Evolutionary conservation across 306 rosid genomes (phyloP).

Genomic region (Pueraria montana): DNA sequence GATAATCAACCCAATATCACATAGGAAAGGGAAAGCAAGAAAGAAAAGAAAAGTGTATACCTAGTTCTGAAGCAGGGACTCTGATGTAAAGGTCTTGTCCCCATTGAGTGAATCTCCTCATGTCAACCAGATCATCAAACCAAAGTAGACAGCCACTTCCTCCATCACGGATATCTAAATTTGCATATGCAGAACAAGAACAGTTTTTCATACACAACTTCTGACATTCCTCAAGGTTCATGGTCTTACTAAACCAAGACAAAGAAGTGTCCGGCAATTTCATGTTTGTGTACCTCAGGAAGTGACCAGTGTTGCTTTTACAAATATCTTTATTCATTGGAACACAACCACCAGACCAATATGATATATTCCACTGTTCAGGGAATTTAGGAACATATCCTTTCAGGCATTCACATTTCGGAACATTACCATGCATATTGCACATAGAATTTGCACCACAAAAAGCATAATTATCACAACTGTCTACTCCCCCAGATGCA

Average conservation of each 20-base stretch:
- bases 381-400: too few relatives aligned
- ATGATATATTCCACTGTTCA: too few relatives aligned
- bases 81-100: constrained; percentile 54
- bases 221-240: too few relatives aligned
- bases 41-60: not conserved
- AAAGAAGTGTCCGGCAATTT: not conserved
- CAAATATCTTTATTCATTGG: not conserved
- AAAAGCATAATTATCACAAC: constrained; percentile 11
- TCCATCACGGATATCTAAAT: too few relatives aligned
- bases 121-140: too few relatives aligned
- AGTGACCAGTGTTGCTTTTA: not conserved
- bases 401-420: too few relatives aligned
- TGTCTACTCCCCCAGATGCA: not conserved
- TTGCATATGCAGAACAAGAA: too few relatives aligned
- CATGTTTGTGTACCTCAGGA: not conserved
- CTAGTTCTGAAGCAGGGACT: constrained; percentile 52
- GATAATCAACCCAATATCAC: not conserved
- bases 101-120: not conserved
- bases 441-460: too few relatives aligned
- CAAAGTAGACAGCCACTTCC: too few relatives aligned
- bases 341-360: too few relatives aligned
- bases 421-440: too few relatives aligned
- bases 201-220: too few relatives aligned
- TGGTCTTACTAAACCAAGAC: not conserved
- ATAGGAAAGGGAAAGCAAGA: not conserved